Evolutionary conservation across 768 basidiomycete genomes (phyloP).

Genomic region (Kwoniella dejecticola): DNA sequence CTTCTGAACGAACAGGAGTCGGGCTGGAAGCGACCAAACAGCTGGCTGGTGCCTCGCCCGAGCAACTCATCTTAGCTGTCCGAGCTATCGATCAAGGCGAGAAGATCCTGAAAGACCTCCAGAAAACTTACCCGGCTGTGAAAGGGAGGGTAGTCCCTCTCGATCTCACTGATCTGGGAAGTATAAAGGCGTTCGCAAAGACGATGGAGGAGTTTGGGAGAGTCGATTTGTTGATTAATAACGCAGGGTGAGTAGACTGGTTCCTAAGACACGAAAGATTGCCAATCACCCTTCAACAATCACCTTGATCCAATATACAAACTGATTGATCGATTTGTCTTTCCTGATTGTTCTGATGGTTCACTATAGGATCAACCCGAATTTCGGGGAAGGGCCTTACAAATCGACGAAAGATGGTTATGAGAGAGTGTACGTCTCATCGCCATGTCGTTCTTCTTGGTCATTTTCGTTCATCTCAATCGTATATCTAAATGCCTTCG

Average conservation of each 20-base stretch:
- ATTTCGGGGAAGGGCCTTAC: slow-evolving; percentile 6
- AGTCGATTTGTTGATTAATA: slow-evolving; percentile 30
- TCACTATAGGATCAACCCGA: slow-evolving; percentile 21
- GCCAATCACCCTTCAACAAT: no score
- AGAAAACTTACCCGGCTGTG: slow-evolving; percentile 6
- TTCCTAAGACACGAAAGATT: no score
- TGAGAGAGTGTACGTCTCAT: slow-evolving; percentile 21
- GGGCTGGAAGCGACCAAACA: slow-evolving; percentile 25
- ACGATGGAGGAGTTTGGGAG: slow-evolving; percentile 2
- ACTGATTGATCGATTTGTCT: background rate
- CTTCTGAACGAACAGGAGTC: slow-evolving; percentile 11
- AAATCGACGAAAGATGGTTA: slow-evolving; percentile 22
- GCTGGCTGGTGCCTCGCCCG: slow-evolving; percentile 13
- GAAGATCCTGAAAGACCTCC: slow-evolving; percentile 4
- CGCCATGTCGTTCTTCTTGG: background rate
- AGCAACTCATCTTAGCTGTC: slow-evolving; percentile 24
- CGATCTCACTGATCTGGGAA: slow-evolving; percentile 16
- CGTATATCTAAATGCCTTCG: no score
- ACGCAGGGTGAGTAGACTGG: slow-evolving; percentile 31
- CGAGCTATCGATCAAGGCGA: slow-evolving; percentile 10
- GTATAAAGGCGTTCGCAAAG: slow-evolving; percentile 18
- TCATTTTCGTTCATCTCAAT: no score
- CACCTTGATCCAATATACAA: no score
- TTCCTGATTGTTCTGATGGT: background rate
- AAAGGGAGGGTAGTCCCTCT: slow-evolving; percentile 16